Base-by-base conservation (phyloP, 192 early-diverging fungal species). In the Coemansia sp. region DNA sequence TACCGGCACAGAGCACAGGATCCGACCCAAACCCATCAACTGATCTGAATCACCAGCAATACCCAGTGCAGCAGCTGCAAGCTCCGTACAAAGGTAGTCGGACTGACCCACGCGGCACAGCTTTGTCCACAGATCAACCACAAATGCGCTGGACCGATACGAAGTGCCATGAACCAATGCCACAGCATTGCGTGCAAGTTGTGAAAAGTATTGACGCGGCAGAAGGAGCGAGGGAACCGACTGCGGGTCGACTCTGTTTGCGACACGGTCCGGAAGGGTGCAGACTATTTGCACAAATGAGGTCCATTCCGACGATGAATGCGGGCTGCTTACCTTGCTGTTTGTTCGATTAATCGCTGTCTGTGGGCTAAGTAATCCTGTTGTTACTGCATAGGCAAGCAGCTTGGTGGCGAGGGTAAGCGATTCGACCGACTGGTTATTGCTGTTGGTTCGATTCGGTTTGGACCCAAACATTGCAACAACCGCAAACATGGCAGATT, bases 91-190 rank as follows among this genome's bases (percentile, higher is more conserved):
- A 9, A 79, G 20, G 6, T 22, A 34, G 11, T 66, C 52, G 4
- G 29, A 33, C 50, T 79, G 75, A 0, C 75, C 75, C 10, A 71
- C 66, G 2, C 75, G 66, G 23, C 75, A 79, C 20, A 79, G 23
- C 38, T 79, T 79, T 22, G 54, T 25, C 55, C 70, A 72, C 56
- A 79, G 58, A 29, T 72, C 75, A 2, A 44, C 54, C 0, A 65
- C 27, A n/a, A 15, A 14, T 13, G 28, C 29, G 3, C 7, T 9
- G 1, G 38, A 6, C 38, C 4, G 25, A 11, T n/a, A 10, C 55
- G n/a, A 34, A 56, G 3, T 22, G 15, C 52, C 38, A 10, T n/a
- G 14, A 31, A 48, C 27, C 34, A 57, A 47, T 2, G 33, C 23
- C 37, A 67, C 64, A 0, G 71, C 61, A 2, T 38, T 36, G 4